These are phyloP conservation scores for Aspergillus versicolor DNA, from an alignment of 2,329 filamentous ascomycete species.

Conservation along the genomic window DNA sequence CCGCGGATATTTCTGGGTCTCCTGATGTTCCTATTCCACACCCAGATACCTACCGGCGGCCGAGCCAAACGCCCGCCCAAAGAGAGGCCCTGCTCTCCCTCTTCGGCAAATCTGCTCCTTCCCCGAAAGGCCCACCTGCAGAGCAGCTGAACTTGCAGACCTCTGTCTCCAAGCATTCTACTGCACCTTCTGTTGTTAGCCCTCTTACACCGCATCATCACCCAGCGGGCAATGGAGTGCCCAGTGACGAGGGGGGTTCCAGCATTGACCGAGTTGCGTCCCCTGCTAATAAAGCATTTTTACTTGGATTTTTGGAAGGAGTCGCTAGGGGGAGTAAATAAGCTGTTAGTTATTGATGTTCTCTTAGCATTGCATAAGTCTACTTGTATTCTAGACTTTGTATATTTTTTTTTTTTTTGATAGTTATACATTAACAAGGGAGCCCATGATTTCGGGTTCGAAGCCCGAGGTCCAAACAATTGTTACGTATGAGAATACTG, in stretches of 20 bases:
- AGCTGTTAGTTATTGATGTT: constrained; percentile 4
- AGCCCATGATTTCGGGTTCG: not conserved
- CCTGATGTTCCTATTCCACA: constrained; percentile 18
- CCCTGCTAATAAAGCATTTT: constrained; percentile 70
- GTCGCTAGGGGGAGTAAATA: constrained; percentile 47
- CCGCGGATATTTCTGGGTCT: constrained; percentile 9
- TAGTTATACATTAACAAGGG: not conserved
- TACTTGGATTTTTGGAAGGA: constrained; percentile 71
- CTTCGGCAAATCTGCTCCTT: constrained; percentile 53
- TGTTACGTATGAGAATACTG: not conserved
- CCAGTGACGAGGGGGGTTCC: constrained; percentile 37
- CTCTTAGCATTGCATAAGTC: not conserved
- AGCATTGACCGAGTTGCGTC: constrained; percentile 51
- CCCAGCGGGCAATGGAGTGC: constrained; percentile 20
- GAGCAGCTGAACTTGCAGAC: constrained; percentile 22
- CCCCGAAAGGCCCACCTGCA: constrained; percentile 23
- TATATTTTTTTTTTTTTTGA: not conserved
- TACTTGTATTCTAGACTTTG: constrained; percentile 2
- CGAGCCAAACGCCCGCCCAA: constrained; percentile 46
- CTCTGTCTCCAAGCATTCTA: constrained; percentile 19
- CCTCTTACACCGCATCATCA: constrained; percentile 30
- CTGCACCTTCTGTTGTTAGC: constrained; percentile 28
- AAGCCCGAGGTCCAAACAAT: not conserved
- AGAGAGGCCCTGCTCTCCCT: constrained; percentile 59
- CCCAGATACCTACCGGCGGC: constrained; percentile 34